Percentiles rank a stretch among this genome's conserved stretches.
Evolutionary conservation across 1,284 basidiomycete genomes (phyloP).

Genomic region (Cutaneotrichosporon curvatum): DNA sequence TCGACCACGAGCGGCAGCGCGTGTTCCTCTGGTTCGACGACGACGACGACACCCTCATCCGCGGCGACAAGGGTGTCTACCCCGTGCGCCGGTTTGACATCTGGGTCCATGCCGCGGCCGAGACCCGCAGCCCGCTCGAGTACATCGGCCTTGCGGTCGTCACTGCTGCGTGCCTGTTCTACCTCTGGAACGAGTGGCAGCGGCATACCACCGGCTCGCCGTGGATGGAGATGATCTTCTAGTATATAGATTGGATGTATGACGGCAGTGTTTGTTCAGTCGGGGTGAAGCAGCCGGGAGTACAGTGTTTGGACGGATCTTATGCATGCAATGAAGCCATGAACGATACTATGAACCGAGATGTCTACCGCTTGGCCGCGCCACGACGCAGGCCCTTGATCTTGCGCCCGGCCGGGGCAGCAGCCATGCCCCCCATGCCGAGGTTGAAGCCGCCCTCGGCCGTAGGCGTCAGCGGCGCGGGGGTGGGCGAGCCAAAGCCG

Average conservation of each 20-base stretch:
- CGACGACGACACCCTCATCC: conserved; percentile 5
- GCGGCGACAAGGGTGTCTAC: background rate
- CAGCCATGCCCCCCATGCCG: conserved; percentile 9
- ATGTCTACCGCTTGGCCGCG: conserved; percentile 12
- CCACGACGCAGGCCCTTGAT: conserved; percentile 29
- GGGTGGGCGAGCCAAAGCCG: conserved; percentile 8
- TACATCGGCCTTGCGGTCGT: background rate
- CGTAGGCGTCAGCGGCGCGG: background rate
- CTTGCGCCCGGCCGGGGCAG: conserved; percentile 24
- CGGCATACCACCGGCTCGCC: conserved; percentile 1
- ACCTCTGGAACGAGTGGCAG: conserved; percentile 6
- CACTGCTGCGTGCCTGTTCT: background rate
- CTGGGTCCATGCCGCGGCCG: conserved; percentile 22
- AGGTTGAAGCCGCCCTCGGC: conserved; percentile 10
- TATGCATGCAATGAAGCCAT: too few species aligned
- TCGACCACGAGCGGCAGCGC: conserved; percentile 29
- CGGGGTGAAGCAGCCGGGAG: too few species aligned
- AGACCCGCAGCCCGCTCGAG: background rate
- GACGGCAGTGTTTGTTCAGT: background rate
- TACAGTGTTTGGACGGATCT: too few species aligned
- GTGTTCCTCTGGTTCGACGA: conserved; percentile 40
- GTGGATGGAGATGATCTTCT: conserved; percentile 2
- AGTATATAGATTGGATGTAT: background rate
- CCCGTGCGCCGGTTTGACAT: conserved; percentile 29
- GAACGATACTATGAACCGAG: too few species aligned